A percentile compares a stretch with the other conserved stretches of the same genome.
Evolutionary conservation across 495 filamentous ascomycete species (phyloP).

Genomic region (Penicillium chermesinum): DNA sequence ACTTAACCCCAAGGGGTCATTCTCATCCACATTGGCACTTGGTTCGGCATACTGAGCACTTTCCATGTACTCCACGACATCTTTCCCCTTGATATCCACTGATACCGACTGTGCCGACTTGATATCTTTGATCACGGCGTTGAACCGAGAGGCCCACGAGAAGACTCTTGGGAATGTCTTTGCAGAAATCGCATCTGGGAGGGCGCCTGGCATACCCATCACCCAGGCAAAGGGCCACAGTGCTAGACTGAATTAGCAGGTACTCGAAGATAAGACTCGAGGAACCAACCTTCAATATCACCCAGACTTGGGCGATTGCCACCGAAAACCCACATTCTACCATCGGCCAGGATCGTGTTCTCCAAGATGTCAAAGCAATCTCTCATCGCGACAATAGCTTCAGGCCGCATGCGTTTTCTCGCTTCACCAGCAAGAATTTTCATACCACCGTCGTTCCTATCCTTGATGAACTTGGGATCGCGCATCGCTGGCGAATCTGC

Average conservation of each 20-base stretch:
- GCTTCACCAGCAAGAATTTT: background rate
- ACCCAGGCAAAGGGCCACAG: slow-evolving; percentile 61
- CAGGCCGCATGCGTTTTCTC: slow-evolving; percentile 23
- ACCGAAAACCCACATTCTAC: slow-evolving; percentile 51
- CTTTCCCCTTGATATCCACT: background rate
- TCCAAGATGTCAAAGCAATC: slow-evolving; percentile 46
- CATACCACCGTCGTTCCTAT: background rate
- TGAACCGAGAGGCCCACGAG: slow-evolving; percentile 53
- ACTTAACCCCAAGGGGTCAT: background rate
- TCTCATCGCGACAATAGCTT: slow-evolving; percentile 42
- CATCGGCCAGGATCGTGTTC: slow-evolving; percentile 48
- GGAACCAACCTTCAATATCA: slow-evolving; percentile 43
- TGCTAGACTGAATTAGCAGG: slow-evolving; percentile 7
- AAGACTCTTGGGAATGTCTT: slow-evolving; percentile 47
- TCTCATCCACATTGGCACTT: background rate
- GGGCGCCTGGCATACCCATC: slow-evolving; percentile 37
- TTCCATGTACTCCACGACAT: background rate
- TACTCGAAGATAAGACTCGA: background rate
- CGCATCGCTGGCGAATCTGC: background rate
- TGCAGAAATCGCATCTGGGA: slow-evolving; percentile 39
- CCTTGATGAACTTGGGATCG: background rate
- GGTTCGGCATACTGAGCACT: background rate
- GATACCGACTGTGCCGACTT: background rate
- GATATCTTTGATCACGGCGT: background rate
- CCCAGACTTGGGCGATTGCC: slow-evolving; percentile 41